phyloP scores from a whole-genome alignment of 2,329 filamentous ascomycete genomes.

The Diaporthe helianthi region DNA sequence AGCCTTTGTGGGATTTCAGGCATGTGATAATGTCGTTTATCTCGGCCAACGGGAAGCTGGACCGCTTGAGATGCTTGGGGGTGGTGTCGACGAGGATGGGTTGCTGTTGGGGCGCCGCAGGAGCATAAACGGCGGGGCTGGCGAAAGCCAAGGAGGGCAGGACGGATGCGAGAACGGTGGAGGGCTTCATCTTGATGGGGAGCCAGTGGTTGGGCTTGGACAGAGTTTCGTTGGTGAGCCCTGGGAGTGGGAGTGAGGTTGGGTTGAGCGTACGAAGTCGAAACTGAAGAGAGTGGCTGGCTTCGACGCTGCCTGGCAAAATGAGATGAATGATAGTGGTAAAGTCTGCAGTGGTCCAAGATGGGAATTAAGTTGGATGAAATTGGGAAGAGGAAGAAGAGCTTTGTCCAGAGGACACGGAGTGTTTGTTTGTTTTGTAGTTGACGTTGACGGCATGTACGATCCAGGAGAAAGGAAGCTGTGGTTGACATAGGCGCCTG shows the following conservation, averaged over 20 bases:
- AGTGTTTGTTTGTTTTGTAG: neutral
- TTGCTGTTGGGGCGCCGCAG: neutral
- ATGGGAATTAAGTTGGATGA: neutral
- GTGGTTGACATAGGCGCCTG: neutral
- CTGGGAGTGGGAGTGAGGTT: neutral
- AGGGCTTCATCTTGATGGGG: neutral
- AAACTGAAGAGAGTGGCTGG: too few species aligned
- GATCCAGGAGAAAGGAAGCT: neutral
- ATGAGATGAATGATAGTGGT: neutral
- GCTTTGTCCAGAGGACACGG: neutral
- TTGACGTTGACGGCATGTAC: neutral
- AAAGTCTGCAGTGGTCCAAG: neutral
- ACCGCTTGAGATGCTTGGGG: too few species aligned
- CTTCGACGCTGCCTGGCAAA: neutral
- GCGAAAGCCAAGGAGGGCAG: neutral
- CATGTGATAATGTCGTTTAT: too few species aligned
- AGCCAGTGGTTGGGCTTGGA: neutral
- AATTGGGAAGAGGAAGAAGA: neutral
- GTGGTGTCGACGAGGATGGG: too few species aligned
- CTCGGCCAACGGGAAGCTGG: too few species aligned
- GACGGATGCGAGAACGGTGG: neutral
- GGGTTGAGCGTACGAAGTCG: neutral
- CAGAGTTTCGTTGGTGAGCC: too few species aligned
- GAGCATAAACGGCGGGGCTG: neutral
- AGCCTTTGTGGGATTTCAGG: too few species aligned